Conservation (phyloP, 2,329 filamentous ascomycete species). For the Trichoderma breve region DNA sequence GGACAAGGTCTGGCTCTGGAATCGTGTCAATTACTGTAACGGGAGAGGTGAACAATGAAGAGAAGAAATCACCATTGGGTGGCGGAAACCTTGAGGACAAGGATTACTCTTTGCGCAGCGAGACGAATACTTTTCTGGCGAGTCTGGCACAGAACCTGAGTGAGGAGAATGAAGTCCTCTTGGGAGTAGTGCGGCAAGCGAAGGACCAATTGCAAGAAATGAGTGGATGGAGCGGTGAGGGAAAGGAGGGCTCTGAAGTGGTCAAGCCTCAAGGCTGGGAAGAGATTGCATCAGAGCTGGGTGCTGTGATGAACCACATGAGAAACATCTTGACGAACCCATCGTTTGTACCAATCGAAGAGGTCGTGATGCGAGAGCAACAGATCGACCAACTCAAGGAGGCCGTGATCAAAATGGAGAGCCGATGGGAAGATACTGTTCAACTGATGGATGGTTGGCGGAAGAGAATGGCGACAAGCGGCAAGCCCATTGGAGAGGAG, state of each 20-base stretch:
- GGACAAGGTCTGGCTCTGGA: constrained; percentile 52
- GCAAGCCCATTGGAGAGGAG: constrained; percentile 66
- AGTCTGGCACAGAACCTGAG: constrained; percentile 78
- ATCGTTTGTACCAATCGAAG: constrained; percentile 92
- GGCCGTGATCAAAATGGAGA: constrained; percentile 93
- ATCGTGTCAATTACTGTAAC: constrained; percentile 58
- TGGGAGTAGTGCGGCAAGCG: constrained; percentile 68
- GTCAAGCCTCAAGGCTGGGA: constrained; percentile 46
- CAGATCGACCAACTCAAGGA: constrained; percentile 80
- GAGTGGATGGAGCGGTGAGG: constrained; percentile 53
- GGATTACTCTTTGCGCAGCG: constrained; percentile 71
- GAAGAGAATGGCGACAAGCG: constrained; percentile 70
- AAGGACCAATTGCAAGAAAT: constrained; percentile 69
- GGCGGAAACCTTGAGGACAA: constrained; percentile 31
- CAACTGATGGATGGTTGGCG: constrained; percentile 91
- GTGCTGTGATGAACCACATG: constrained; percentile 75
- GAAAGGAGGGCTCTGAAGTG: constrained; percentile 33
- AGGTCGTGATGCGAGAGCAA: constrained; percentile 87
- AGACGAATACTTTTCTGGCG: constrained; percentile 89
- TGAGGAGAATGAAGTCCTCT: constrained; percentile 85
- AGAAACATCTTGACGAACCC: constrained; percentile 86
- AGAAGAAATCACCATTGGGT: constrained; percentile 34
- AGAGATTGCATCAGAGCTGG: constrained; percentile 73
- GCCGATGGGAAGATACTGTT: constrained; percentile 84
- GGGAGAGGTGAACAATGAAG: constrained; percentile 51